These are phyloP conservation scores for Cladosporium sp. DNA, from an alignment of 2,329 filamentous ascomycete genomes.

Conservation along the genomic window DNA sequence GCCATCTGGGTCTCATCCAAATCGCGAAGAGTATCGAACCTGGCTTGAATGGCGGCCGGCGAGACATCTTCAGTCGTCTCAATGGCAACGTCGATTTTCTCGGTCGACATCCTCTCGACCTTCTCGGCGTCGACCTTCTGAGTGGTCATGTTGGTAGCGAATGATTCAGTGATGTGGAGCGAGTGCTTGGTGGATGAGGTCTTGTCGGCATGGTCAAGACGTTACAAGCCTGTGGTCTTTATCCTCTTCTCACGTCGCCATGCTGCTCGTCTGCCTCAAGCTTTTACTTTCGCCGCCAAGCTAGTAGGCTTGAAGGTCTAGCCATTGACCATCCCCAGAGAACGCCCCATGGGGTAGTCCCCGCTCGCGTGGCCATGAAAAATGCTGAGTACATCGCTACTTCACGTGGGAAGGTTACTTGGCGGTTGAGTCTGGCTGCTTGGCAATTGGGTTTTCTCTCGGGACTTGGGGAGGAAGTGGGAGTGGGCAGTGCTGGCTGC, in stretches of 20 bases:
- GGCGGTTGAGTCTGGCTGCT: background rate
- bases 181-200: background rate
- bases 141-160: background rate
- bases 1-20: conserved; percentile 26
- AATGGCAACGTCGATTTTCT: conserved; percentile 34
- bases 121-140: conserved; percentile 6
- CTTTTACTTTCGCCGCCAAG: no score
- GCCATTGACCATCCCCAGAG: background rate
- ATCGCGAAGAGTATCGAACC: conserved; percentile 25
- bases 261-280: no score
- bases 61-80: conserved; percentile 29
- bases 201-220: no score
- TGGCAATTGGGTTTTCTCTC: background rate
- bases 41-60: conserved; percentile 26
- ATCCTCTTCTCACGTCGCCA: no score
- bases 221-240: no score
- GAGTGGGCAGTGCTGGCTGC: no score
- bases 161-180: background rate
- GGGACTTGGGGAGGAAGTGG: no score
- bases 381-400: background rate
- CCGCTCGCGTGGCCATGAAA: conserved; percentile 2
- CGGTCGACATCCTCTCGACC: conserved; percentile 18
- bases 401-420: conserved; percentile 2
- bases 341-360: conserved; percentile 6
- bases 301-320: background rate